These are phyloP conservation scores for Penicillium dipodomyicola DNA, from an alignment of 495 filamentous ascomycete species.

Conservation along the genomic window DNA sequence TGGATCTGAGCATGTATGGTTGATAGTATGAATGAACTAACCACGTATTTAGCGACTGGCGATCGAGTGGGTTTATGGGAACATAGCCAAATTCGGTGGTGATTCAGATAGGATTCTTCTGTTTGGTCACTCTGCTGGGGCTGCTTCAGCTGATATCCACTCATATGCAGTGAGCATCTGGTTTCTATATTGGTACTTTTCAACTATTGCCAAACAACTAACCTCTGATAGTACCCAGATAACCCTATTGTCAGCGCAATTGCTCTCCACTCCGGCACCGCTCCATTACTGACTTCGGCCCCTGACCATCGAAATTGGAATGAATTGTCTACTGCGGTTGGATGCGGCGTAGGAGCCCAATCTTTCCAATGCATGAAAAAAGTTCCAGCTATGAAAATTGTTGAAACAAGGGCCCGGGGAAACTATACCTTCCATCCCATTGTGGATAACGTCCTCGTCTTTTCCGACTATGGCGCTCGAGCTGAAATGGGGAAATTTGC, in stretches of 20 bases:
- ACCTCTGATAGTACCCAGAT: slow-evolving; percentile 16
- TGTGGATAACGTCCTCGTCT: too few relatives aligned
- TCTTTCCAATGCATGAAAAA: too few relatives aligned
- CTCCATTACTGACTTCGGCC: neutral
- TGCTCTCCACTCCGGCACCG: slow-evolving; percentile 49
- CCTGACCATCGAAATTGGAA: slow-evolving; percentile 6
- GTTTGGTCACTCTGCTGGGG: slow-evolving; percentile 37
- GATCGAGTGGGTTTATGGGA: slow-evolving; percentile 36
- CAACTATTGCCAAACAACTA: neutral
- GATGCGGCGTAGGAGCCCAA: neutral
- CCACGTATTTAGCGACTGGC: slow-evolving; percentile 26
- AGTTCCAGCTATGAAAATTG: too few relatives aligned
- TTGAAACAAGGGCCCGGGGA: too few relatives aligned
- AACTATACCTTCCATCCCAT: too few relatives aligned
- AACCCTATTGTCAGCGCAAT: slow-evolving; percentile 39
- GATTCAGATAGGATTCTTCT: slow-evolving; percentile 37
- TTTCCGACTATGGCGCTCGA: too few relatives aligned
- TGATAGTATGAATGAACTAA: neutral
- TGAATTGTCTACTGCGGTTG: slow-evolving; percentile 2
- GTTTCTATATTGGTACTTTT: neutral
- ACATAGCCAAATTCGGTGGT: slow-evolving; percentile 39
- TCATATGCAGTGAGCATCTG: slow-evolving; percentile 24
- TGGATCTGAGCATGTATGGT: neutral
- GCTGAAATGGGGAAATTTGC: neutral
- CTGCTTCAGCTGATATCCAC: slow-evolving; percentile 27